Evolutionary conservation across 2,329 filamentous ascomycete species (phyloP).

Genomic region (Penicillium sp.): DNA sequence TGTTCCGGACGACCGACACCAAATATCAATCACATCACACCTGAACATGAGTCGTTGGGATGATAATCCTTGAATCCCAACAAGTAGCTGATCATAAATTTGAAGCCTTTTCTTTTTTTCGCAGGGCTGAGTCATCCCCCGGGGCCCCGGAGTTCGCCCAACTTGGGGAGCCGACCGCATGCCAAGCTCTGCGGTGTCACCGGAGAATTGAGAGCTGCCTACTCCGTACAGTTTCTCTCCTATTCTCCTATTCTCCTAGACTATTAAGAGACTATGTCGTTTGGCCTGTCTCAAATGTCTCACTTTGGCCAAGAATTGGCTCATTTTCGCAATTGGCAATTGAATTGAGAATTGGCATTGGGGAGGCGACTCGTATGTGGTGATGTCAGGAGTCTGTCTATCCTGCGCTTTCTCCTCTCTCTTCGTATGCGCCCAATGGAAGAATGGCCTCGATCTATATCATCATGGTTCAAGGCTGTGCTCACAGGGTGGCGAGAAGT

Average conservation of each 20-base stretch:
- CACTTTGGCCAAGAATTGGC: background rate
- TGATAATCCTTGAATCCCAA: background rate
- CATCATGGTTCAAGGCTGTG: too few species aligned
- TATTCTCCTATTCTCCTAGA: background rate
- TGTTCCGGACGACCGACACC: background rate
- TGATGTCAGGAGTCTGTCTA: too few species aligned
- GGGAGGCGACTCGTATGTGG: too few species aligned
- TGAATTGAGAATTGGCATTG: too few species aligned
- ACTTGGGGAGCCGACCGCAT: background rate
- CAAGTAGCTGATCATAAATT: background rate
- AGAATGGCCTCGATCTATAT: too few species aligned
- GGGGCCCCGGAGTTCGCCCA: background rate
- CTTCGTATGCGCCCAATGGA: too few species aligned
- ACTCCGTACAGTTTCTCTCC: too few species aligned
- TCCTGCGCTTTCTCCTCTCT: too few species aligned
- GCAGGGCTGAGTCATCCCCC: background rate
- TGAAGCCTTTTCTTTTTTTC: background rate
- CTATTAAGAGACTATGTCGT: background rate
- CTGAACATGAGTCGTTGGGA: constrained; percentile 18
- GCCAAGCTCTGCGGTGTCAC: background rate
- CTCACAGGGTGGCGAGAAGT: background rate
- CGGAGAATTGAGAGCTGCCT: background rate
- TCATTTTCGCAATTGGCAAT: too few species aligned
- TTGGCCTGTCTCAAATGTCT: background rate
- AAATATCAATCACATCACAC: background rate